phyloP scores from a whole-genome alignment of 345 rosid species.

The Hypericum perforatum region DNA sequence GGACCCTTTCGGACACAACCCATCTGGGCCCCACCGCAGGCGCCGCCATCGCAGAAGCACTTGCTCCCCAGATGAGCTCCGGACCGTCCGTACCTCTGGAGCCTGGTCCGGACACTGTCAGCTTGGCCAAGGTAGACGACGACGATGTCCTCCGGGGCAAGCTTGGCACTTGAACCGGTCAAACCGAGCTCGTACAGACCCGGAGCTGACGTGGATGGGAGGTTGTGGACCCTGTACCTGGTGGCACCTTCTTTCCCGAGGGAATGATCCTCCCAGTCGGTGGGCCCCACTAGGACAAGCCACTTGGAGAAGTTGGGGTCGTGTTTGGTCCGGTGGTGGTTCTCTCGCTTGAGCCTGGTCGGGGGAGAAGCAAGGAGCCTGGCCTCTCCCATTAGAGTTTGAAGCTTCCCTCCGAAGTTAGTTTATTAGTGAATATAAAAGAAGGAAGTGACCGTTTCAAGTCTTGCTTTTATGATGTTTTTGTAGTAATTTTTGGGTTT shows the following conservation, averaged over 20 bases:
- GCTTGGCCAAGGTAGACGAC: conserved; percentile 73
- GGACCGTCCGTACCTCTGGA: conserved; percentile 71
- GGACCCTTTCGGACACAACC: conserved; percentile 13
- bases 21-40: conserved; percentile 9
- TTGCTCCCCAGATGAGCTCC: conserved; percentile 61
- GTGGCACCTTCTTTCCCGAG: conserved; percentile 55
- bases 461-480: no score
- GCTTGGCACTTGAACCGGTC: conserved; percentile 14
- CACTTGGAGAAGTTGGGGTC: conserved; percentile 62
- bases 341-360: conserved; percentile 51
- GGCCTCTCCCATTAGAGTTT: background rate
- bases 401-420: no score
- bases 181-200: conserved; percentile 80
- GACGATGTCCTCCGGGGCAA: conserved; percentile 15
- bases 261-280: conserved; percentile 65
- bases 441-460: no score
- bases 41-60: conserved; percentile 8
- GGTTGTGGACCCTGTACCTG: conserved; percentile 70
- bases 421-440: no score
- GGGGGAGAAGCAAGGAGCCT: conserved; percentile 3
- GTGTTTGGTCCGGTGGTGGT: conserved; percentile 56
- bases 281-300: conserved; percentile 73
- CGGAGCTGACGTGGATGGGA: conserved; percentile 41
- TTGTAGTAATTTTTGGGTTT: no score
- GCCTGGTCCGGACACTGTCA: conserved; percentile 64